These are phyloP conservation scores for Pichia cabralensis DNA, from an alignment of 805 yeast species.

Conservation along the genomic window DNA sequence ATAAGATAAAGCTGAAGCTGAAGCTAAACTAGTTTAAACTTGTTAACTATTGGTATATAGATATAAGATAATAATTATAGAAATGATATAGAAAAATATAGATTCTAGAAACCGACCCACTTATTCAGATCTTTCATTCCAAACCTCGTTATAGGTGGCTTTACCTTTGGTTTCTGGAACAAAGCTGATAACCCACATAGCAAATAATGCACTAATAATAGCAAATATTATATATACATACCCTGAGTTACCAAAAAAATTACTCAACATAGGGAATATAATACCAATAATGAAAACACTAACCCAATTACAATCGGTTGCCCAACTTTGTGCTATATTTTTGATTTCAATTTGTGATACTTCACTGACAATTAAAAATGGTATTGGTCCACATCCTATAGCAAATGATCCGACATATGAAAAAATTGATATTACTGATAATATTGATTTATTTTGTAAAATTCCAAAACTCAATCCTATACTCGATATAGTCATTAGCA, in stretches of 20 bases:
- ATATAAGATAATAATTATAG: too few relatives aligned
- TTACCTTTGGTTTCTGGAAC: slow-evolving; percentile 77
- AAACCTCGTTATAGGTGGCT: slow-evolving; percentile 52
- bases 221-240: slow-evolving; percentile 70
- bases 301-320: slow-evolving; percentile 84
- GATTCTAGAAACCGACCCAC: neutral
- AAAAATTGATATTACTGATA: slow-evolving; percentile 57
- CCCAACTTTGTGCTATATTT: slow-evolving; percentile 87
- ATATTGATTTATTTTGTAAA: slow-evolving; percentile 30
- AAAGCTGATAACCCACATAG: slow-evolving; percentile 32
- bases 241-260: slow-evolving; percentile 63
- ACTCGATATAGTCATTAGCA: slow-evolving; percentile 59
- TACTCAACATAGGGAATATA: slow-evolving; percentile 65
- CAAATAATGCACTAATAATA: slow-evolving; percentile 39
- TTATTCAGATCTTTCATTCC: slow-evolving; percentile 29
- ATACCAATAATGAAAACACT: slow-evolving; percentile 79
- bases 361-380: slow-evolving; percentile 80
- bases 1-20: too few relatives aligned
- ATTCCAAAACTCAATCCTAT: slow-evolving; percentile 62
- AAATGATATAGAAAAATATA: neutral
- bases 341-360: slow-evolving; percentile 74
- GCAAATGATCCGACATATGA: slow-evolving; percentile 80
- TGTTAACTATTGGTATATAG: too few relatives aligned
- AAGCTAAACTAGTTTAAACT: too few relatives aligned
- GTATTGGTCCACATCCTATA: slow-evolving; percentile 90